Evolutionary conservation across 768 basidiomycete species (phyloP).

Genomic region (Russula foetens): DNA sequence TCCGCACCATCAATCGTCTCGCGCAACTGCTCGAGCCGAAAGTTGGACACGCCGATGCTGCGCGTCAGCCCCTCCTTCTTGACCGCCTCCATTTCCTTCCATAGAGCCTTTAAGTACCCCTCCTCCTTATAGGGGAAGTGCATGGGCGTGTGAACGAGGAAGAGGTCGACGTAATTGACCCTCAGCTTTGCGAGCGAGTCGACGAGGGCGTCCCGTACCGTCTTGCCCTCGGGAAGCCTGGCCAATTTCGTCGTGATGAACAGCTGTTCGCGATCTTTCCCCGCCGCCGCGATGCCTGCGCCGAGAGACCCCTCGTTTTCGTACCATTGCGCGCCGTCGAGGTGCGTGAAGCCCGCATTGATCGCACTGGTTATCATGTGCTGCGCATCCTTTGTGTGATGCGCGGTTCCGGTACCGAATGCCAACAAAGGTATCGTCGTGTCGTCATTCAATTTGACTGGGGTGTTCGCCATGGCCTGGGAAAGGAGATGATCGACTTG

Average conservation of each 20-base stretch:
- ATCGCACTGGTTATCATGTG: constrained; percentile 26
- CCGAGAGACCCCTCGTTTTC: constrained; percentile 33
- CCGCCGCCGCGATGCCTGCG: constrained; percentile 27
- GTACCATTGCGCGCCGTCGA: constrained; percentile 35
- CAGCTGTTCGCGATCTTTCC: constrained; percentile 31
- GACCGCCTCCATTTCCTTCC: constrained; percentile 37
- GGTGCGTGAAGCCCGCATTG: constrained; percentile 30
- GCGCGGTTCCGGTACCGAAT: constrained; percentile 34
- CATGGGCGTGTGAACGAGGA: constrained; percentile 36
- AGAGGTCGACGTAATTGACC: constrained; percentile 36
- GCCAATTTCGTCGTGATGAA: constrained; percentile 39
- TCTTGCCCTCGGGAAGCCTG: constrained; percentile 26
- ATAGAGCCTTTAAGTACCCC: constrained; percentile 29
- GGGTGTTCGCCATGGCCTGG: constrained; percentile 19
- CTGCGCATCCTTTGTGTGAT: constrained; percentile 26
- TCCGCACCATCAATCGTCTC: constrained; percentile 37
- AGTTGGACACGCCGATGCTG: constrained; percentile 51
- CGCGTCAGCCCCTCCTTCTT: constrained; percentile 34
- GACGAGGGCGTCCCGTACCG: constrained; percentile 31
- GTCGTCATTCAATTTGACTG: constrained; percentile 31
- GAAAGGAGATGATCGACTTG: background rate
- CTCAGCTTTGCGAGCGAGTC: constrained; percentile 34
- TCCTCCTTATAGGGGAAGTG: constrained; percentile 9
- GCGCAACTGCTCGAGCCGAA: constrained; percentile 35
- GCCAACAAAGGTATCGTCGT: constrained; percentile 31